A percentile compares a stretch with the other conserved stretches of the same genome.
Conservation (phyloP, 768 basidiomycete genomes). For the Suillus tomentosus region DNA sequence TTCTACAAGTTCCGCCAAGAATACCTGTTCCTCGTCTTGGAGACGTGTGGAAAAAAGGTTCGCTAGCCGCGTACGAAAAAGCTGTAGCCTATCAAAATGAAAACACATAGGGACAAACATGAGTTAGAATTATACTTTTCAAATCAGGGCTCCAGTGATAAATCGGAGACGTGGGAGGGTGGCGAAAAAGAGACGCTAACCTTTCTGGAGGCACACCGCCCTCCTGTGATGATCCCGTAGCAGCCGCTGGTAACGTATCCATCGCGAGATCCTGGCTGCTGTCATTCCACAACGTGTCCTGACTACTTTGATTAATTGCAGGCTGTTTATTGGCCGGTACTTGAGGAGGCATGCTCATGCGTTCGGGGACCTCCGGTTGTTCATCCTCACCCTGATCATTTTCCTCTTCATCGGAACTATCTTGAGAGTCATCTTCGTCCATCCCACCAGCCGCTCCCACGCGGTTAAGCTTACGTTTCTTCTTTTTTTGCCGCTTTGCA, state of each 20-base stretch:
- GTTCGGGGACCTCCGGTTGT: conserved; percentile 37
- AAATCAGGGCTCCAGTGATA: conserved; percentile 7
- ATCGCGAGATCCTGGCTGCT: conserved; percentile 69
- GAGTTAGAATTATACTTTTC: conserved; percentile 1
- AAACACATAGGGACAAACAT: background rate
- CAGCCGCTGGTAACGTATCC: conserved; percentile 45
- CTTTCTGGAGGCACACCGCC: conserved; percentile 56
- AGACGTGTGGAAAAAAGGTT: conserved; percentile 65
- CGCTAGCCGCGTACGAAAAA: conserved; percentile 82
- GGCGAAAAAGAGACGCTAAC: conserved; percentile 42
- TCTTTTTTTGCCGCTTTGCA: conserved; percentile 67
- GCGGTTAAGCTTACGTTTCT: conserved; percentile 84
- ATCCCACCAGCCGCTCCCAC: conserved; percentile 56
- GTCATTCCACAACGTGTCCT: conserved; percentile 67
- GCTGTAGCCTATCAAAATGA: conserved; percentile 53
- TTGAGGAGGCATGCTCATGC: conserved; percentile 52
- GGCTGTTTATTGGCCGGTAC: conserved; percentile 25
- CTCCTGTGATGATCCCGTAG: conserved; percentile 37
- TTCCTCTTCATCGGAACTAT: conserved; percentile 43
- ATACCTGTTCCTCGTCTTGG: conserved; percentile 77
- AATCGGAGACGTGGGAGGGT: conserved; percentile 2
- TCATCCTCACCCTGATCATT: conserved; percentile 45
- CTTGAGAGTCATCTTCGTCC: conserved; percentile 49
- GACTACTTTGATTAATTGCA: conserved; percentile 36
- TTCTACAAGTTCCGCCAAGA: conserved; percentile 68